Base-by-base conservation (phyloP, 352 stramenopile genomes). In the Pythium sukuiense region DNA sequence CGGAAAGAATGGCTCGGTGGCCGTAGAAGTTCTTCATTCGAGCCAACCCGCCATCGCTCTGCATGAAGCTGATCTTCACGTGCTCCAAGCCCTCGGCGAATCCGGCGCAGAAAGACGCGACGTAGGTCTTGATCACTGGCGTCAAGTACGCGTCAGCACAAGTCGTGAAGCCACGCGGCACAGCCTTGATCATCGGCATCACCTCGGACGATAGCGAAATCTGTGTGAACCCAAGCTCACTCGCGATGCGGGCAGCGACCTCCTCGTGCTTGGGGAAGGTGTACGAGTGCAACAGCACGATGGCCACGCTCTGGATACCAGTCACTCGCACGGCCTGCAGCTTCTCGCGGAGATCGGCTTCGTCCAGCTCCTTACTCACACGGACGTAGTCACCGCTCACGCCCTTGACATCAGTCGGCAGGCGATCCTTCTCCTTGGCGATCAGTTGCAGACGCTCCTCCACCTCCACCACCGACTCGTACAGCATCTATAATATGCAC, bases 151-250 rank as follows among this genome's bases (percentile, higher is more conserved):
- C 98, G 64, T 99, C 96, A 2, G 97, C 97, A 62, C 89, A 98
- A 7, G 97, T 98, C 0, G 97, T 99, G 72, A 98, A 98, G 3
- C 96, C 96, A 55, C 98, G 85, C 27, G 95, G 90, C 1, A 99
- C 97, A 30, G 97, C 85, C 74, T 99, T 99, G 63, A 99, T 95
- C 97, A 99, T 99, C 1, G 94, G 93, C 96, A 99, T 99, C 24
- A 99, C 95, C 50, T 96, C 80, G 0, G 83, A 95, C 30, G 88
- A 96, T 16, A 95, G 68, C 27, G 88, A 96, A 55, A 96, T 86
- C 73, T 99, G 96, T 27, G 80, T 87, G 73, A 99, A 99, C 24
- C 93, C 95, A 61, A 99, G 85, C 30, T 95, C 85, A 16, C 74
- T 49, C 0, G 97, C 97, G 30, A 99, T 74, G 33, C 92, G 73